These are phyloP conservation scores for Amanita rimosa DNA, from an alignment of 768 basidiomycete species.

Conservation along the genomic window DNA sequence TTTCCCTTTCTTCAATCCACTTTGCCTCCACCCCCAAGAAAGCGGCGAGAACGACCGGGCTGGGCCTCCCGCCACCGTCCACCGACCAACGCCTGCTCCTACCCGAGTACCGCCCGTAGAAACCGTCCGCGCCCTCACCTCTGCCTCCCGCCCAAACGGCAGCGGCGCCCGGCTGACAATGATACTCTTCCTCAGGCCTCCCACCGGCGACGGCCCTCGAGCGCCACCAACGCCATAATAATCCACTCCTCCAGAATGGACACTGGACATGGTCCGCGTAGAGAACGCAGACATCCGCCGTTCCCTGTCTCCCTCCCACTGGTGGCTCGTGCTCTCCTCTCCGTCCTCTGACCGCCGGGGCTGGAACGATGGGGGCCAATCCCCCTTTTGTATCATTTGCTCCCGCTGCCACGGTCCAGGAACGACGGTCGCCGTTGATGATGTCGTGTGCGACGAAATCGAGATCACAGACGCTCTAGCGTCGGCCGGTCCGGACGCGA, in stretches of 20 bases:
- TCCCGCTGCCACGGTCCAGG: slow-evolving; percentile 6
- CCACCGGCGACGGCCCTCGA: background rate
- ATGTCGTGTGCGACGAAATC: background rate
- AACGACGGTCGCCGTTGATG: slow-evolving; percentile 4
- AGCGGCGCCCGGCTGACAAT: background rate
- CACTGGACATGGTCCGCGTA: background rate
- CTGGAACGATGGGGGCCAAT: background rate
- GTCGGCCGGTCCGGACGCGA: background rate
- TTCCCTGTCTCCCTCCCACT: background rate
- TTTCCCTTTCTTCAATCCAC: background rate
- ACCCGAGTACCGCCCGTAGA: background rate
- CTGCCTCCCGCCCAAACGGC: slow-evolving; percentile 3
- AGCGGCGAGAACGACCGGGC: background rate
- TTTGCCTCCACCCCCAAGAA: background rate
- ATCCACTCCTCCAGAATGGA: background rate
- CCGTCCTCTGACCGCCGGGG: background rate
- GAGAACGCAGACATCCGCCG: background rate
- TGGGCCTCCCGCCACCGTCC: background rate
- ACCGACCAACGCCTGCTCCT: background rate
- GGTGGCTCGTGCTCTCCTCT: background rate
- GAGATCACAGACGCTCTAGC: slow-evolving; percentile 1
- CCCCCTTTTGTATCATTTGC: background rate
- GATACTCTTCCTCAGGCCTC: background rate
- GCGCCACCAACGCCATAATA: background rate
- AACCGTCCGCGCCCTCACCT: slow-evolving; percentile 1